These are phyloP conservation scores for Tricharina praecox DNA, from an alignment of 495 filamentous ascomycete species.

Conservation along the genomic window DNA sequence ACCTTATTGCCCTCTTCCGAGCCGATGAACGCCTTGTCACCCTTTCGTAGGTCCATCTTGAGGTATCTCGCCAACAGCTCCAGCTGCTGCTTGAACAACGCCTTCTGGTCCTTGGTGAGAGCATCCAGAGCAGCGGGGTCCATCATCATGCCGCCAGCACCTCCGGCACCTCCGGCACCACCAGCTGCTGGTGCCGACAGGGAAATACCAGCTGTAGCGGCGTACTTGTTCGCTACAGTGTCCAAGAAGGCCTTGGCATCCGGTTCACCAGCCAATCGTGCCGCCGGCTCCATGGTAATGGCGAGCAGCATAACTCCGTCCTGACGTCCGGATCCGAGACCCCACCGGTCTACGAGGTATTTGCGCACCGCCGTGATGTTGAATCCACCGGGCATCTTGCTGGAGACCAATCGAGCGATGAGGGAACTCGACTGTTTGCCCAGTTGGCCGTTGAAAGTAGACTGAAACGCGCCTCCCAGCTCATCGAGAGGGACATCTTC, in stretches of 20 bases:
- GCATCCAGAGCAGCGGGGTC: slow-evolving; percentile 94
- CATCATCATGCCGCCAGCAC: slow-evolving; percentile 88
- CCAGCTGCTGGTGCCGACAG: slow-evolving; percentile 56
- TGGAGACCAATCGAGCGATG: slow-evolving; percentile 84
- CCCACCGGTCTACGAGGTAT: slow-evolving; percentile 88
- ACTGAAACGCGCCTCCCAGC: slow-evolving; percentile 86
- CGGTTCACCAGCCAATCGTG: slow-evolving; percentile 70
- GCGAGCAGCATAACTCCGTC: slow-evolving; percentile 79
- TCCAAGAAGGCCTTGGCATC: slow-evolving; percentile 89
- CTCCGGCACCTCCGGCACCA: slow-evolving; percentile 53
- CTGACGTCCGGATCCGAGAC: slow-evolving; percentile 69
- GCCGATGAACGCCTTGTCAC: slow-evolving; percentile 77
- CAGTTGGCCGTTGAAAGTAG: slow-evolving; percentile 92
- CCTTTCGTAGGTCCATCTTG: slow-evolving; percentile 87
- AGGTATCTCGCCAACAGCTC: slow-evolving; percentile 89
- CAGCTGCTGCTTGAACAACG: slow-evolving; percentile 91
- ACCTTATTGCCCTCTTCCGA: slow-evolving; percentile 70
- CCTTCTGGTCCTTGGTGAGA: slow-evolving; percentile 84
- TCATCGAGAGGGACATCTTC: slow-evolving; percentile 96
- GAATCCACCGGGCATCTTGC: slow-evolving; percentile 98
- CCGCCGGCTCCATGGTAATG: slow-evolving; percentile 77
- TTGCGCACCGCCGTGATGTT: slow-evolving; percentile 92
- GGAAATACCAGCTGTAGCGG: slow-evolving; percentile 64
- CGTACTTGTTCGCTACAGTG: slow-evolving; percentile 76
- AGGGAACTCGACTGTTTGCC: slow-evolving; percentile 93